phyloP scores from a whole-genome alignment of 169 alveolate species.

The Plasmodium knowlesi region DNA sequence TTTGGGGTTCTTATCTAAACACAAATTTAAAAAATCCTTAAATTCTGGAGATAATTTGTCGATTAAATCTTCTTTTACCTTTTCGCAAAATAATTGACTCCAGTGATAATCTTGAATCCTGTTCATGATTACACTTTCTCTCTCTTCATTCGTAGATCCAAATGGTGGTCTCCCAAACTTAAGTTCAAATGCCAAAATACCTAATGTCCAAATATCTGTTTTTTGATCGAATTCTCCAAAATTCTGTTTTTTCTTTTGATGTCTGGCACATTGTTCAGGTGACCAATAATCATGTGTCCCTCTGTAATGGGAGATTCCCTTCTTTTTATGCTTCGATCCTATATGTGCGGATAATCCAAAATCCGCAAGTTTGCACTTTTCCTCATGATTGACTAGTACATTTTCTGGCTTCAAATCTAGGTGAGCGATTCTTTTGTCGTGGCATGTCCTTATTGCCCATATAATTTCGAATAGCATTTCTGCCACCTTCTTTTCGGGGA shows the following conservation, averaged over 20 bases:
- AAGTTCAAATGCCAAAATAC: constrained; percentile 87
- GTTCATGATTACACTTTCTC: constrained; percentile 76
- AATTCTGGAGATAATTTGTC: constrained; percentile 79
- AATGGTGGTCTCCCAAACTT: constrained; percentile 85
- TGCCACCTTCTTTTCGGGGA: constrained; percentile 82
- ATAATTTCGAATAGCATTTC: constrained; percentile 85
- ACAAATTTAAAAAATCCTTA: constrained; percentile 77
- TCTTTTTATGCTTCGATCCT: constrained; percentile 78
- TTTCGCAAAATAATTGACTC: constrained; percentile 76
- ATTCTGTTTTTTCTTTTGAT: constrained; percentile 76
- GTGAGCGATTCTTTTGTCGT: constrained; percentile 90
- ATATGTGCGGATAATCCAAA: constrained; percentile 90
- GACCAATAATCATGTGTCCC: constrained; percentile 87
- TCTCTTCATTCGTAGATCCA: constrained; percentile 84
- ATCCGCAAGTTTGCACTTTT: constrained; percentile 86
- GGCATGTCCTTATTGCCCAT: constrained; percentile 91
- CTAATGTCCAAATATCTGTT: constrained; percentile 89
- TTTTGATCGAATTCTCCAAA: constrained; percentile 87
- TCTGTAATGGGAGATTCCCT: constrained; percentile 78
- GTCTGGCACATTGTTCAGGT: constrained; percentile 86
- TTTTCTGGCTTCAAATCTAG: constrained; percentile 89
- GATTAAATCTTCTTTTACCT: constrained; percentile 55
- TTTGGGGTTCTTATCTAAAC: constrained; percentile 81
- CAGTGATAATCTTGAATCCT: constrained; percentile 81
- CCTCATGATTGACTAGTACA: constrained; percentile 86